Base-by-base conservation (phyloP, 306 rosid genomes). In the Lathyrus oleraceus region DNA sequence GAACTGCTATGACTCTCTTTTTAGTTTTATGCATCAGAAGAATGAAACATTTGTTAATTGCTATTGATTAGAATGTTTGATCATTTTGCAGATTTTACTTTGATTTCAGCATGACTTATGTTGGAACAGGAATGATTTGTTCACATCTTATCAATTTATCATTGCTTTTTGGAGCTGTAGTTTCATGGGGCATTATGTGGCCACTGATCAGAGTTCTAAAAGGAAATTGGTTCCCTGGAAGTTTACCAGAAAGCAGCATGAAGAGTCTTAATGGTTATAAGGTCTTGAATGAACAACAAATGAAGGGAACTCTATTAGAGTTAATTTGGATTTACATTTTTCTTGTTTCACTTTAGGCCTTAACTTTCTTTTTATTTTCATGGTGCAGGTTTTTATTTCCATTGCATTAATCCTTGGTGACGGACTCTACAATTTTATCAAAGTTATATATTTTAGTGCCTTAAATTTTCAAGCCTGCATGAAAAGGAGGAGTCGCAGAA, bases 101-200 rank as follows among this genome's bases (percentile, higher is more conserved):
- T 28, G 92, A 92, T 65, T 92, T 86, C 76, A 87, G 95, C 64
- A 69, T 85, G 89, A 87, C 96, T 9, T 92, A 92, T 28, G 81
- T 92, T n/a, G 98, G 98, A 81, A 95, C 95, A n/a, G 96, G 98
- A 62, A 92, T 92, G 98, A 89, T 92, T 47, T 92, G 98, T 74
- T 83, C 98, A 14, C 61, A 75, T 58, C 43, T 67, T 32, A 69
- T 75, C 32, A 67, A 75, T 53, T 30, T 75, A 44, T 75, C 96
- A 1, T 79, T 92, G 81, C 96, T 92, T 81, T 74, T 92, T 8
- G 95, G 98, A 47, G 95, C 95, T 4, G 73, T 87, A 47, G 79
- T 92, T 76, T 92, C 98, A 47, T 92, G 96, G 96, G 98, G 92
- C 65, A 49, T 92, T 54, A 89, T 92, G 92, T 92, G 96, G 98